A percentile compares a stretch with the other conserved stretches of the same genome.
Evolutionary conservation across 2,329 filamentous ascomycete genomes (phyloP).

Genomic region (Arthroderma sp.): DNA sequence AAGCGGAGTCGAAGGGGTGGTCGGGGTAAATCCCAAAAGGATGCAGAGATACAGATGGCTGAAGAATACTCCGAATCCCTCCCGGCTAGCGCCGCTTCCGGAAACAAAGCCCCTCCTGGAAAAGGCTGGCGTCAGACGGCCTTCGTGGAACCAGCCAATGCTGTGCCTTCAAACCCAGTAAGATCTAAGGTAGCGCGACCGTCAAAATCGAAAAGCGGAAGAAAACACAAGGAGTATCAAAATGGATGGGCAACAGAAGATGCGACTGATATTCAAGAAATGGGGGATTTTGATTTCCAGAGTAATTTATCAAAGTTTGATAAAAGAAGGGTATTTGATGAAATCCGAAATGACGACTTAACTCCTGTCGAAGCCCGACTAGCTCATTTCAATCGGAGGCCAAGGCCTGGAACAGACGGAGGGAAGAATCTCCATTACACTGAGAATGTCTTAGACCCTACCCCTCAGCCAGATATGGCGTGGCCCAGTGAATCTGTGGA

Average conservation of each 20-base stretch:
- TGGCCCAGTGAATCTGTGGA: conserved; percentile 69
- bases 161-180: conserved; percentile 26
- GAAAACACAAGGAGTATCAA: conserved; percentile 41
- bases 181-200: conserved; percentile 14
- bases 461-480: conserved; percentile 27
- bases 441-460: conserved; percentile 71
- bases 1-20: conserved; percentile 35
- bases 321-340: conserved; percentile 79
- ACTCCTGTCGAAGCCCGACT: conserved; percentile 84
- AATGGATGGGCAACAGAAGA: conserved; percentile 95
- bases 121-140: conserved; percentile 58
- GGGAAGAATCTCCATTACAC: conserved; percentile 86
- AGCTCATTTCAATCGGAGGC: conserved; percentile 68
- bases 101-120: conserved; percentile 30
- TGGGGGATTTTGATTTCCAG: conserved; percentile 90
- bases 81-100: conserved; percentile 17
- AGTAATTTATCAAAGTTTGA: conserved; percentile 86
- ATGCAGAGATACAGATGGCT: conserved; percentile 28
- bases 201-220: conserved; percentile 33
- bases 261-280: conserved; percentile 82
- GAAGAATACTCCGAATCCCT: conserved; percentile 16
- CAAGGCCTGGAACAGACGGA: conserved; percentile 54
- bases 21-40: conserved; percentile 34
- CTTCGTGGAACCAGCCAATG: conserved; percentile 43
- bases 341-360: conserved; percentile 78